Evolutionary conservation across 768 basidiomycete species (phyloP), one percentile per base, ranked within the genome.

Genomic region (Termitomyces sp.): DNA sequence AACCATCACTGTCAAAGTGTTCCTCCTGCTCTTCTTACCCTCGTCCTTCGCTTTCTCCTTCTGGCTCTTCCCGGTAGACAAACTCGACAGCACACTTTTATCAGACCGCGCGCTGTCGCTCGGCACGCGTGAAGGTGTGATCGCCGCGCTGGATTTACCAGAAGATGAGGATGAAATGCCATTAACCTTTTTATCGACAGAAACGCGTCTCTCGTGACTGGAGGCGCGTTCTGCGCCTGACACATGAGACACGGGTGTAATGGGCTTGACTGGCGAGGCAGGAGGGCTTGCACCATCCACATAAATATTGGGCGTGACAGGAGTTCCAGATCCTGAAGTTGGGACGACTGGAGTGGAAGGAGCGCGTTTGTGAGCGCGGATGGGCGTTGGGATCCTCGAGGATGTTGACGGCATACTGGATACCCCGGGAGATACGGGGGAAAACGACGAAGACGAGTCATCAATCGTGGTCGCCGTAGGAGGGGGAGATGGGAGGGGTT

Each of bases 1-100:
- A 2, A 91, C 89, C 84, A 94, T 91, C 42, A 95, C 83, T 0
- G 88, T 93, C 61, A 97, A 78, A 0, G 94, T 95, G 72, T 91
- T 94, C 65, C 93, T 75, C 67, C 88, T 78, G 61, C 74, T 78
- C 72, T 86, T 86, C 77, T 84, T 92, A 41, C 69, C 70, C 45
- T 73, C 74, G 22, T 67, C 65, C 56, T 55, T 68, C 59, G 60
- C 68, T 65, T 52, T 64, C 20, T 60, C 65, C 47, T 65, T 61
- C 58, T 60, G 60, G 31, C 58, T 59, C 55, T 65, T 58, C 30
- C 59, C 61, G 44, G 41, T 52, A 22, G 60, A 16, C 6, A 71
- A 66, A 54, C 69, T 72, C 55, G 72, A 51, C 55, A 73, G 46
- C 22, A 70, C 68, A 41, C 64, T 58, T 59, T 67, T 57, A 60